These are phyloP conservation scores for Ceratobasidium sp. DNA, from an alignment of 1,284 basidiomycete genomes.

Conservation along the genomic window DNA sequence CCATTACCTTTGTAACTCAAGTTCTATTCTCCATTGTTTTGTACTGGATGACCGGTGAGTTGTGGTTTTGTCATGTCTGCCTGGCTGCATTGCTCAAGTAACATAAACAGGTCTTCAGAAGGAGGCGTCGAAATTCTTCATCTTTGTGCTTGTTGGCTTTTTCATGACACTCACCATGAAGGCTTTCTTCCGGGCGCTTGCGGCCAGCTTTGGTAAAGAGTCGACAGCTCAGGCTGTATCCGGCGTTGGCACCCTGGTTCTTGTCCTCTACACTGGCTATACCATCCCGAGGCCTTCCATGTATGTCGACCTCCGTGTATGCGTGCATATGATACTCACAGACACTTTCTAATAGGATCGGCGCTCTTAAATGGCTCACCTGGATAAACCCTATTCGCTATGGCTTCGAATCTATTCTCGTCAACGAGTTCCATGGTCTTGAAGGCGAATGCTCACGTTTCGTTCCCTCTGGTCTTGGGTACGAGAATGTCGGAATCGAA, in stretches of 20 bases:
- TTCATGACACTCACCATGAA: slow-evolving; percentile 68
- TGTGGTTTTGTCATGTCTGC: no score
- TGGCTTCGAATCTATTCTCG: slow-evolving; percentile 60
- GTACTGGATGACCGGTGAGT: slow-evolving; percentile 65
- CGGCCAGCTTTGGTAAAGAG: slow-evolving; percentile 59
- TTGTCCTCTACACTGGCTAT: slow-evolving; percentile 71
- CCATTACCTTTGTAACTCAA: slow-evolving; percentile 63
- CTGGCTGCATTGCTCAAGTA: slow-evolving; percentile 36
- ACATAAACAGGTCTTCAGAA: slow-evolving; percentile 9
- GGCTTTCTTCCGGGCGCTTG: slow-evolving; percentile 64
- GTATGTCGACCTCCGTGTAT: not conserved
- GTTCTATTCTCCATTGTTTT: slow-evolving; percentile 62
- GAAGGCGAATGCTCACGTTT: slow-evolving; percentile 53
- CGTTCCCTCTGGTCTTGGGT: slow-evolving; percentile 59
- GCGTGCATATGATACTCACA: not conserved
- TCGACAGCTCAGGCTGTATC: slow-evolving; percentile 66
- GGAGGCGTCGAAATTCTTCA: slow-evolving; percentile 63
- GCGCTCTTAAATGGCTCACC: slow-evolving; percentile 40
- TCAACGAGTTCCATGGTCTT: slow-evolving; percentile 63
- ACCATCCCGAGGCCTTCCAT: slow-evolving; percentile 61
- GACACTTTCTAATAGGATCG: slow-evolving; percentile 26
- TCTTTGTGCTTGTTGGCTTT: slow-evolving; percentile 65
- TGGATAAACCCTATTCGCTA: slow-evolving; percentile 55
- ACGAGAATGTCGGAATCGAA: slow-evolving; percentile 57
- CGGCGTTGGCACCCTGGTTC: slow-evolving; percentile 63